Conservation (phyloP, 2,329 filamentous ascomycete genomes). For the Zymoseptoria pseudotritici region DNA sequence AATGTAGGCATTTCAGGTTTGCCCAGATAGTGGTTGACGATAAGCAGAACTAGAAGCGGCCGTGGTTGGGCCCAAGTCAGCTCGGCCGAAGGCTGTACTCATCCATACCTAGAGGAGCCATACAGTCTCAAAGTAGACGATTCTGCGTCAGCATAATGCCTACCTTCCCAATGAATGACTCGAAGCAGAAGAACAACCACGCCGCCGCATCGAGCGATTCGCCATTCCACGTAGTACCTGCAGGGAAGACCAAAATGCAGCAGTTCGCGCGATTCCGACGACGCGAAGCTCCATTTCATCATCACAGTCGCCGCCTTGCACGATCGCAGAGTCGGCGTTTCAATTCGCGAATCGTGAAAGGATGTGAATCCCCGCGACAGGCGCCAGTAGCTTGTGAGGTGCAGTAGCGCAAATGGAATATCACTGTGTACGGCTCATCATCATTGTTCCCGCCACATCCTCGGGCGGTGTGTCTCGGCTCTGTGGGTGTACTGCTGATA, state of each 20-base stretch:
- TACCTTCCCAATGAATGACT: not conserved
- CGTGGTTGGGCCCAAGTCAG: not conserved
- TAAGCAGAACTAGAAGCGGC: not conserved
- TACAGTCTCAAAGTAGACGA: not conserved
- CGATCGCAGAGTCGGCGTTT: not conserved
- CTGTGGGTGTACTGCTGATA: not conserved
- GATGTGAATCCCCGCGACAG: not conserved
- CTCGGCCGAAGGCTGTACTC: not conserved
- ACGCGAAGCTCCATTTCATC: not conserved
- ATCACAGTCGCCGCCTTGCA: not conserved
- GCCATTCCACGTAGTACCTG: not conserved
- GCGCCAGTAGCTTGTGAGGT: not conserved
- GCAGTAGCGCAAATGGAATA: not conserved
- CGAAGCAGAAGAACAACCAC: not conserved
- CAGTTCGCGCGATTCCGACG: not conserved
- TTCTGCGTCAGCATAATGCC: not conserved
- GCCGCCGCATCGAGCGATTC: not conserved
- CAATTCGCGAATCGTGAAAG: not conserved
- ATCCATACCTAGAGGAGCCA: not conserved
- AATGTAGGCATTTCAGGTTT: not conserved
- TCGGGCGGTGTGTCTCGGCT: not conserved
- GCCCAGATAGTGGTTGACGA: not conserved
- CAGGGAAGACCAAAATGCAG: not conserved
- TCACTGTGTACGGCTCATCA: not conserved
- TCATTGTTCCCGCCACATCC: not conserved